Evolutionary conservation across 139 green algal species (phyloP).

Genomic region (Mesotaenium endlicherianum): DNA sequence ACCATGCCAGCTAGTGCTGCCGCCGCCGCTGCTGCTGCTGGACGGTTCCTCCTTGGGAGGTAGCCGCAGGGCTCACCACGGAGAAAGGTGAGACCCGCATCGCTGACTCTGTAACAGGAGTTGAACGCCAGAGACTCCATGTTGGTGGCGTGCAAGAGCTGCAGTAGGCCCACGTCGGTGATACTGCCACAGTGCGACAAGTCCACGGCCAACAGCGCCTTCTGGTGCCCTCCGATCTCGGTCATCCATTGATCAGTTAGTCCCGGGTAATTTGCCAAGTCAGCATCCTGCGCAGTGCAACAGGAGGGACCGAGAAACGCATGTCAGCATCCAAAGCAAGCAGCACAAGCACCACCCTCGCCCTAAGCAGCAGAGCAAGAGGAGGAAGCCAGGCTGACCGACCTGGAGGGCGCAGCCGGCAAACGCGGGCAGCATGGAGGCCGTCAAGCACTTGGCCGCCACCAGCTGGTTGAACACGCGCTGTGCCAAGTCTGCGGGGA

Average conservation of each 20-base stretch:
- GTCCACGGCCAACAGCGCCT: constrained; percentile 3
- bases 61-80: too few species aligned
- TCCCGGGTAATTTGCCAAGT: background rate
- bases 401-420: constrained; percentile 22
- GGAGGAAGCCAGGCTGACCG: background rate
- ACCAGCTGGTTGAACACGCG: constrained; percentile 37
- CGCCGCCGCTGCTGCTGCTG: too few species aligned
- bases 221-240: background rate
- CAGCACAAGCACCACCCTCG: background rate
- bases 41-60: too few species aligned
- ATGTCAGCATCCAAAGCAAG: background rate
- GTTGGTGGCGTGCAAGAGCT: background rate
- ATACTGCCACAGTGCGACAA: background rate
- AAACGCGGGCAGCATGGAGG: background rate
- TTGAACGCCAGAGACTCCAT: constrained; percentile 7
- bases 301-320: background rate
- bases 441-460: background rate
- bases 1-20: too few species aligned
- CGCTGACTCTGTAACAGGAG: background rate
- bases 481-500: constrained; percentile 42
- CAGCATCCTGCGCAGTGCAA: constrained; percentile 1
- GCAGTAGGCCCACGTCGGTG: constrained; percentile 10
- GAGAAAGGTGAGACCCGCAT: background rate
- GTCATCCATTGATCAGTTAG: constrained; percentile 35
- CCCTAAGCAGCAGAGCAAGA: background rate